Evolutionary conservation across 176 grass and related monocot genomes (phyloP), one percentile per base, ranked within the genome.

Genomic region (Avena insularis): DNA sequence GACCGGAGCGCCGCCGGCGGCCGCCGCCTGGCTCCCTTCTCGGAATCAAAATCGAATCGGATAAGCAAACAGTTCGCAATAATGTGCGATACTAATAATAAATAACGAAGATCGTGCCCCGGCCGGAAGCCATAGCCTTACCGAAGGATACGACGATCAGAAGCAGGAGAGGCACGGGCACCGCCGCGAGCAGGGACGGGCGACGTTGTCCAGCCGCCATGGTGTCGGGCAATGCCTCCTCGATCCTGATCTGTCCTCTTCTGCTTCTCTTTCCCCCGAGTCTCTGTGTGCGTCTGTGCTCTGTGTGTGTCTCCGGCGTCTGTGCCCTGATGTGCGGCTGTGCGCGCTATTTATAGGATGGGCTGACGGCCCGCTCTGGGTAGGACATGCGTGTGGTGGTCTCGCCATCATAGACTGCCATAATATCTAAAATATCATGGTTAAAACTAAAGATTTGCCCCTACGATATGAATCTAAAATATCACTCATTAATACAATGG

Each of bases 331-430:
- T 2, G 21, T 14, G 73, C 64, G 64, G 64, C 29, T 12, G 31
- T 35, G 29, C 21, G n/a, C 33, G 9, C 17, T 62, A 15, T 84
- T 75, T 91, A 51, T 79, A 84, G 58, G 80, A 53, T 15, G 38
- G 36, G 21, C 21, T 27, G 46, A 66, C 27, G 29, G 64, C 64
- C 64, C 43, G 46, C 23, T 11, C 8, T 9, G 15, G 73, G 48
- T 17, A 77, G 14, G 67, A 67, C 35, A 67, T 67, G 73, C 73
- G 73, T 54, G 73, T 77, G 73, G 73, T 13, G 49, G 48, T 29
- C 48, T 54, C 48, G 73, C 49, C 73, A 10, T 53, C 73, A 16
- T 51, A 33, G 73, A 51, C 73, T 27, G 73, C 31, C 64, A 35
- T 25, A 25, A 25, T 25, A 25, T 25, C 25, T 25, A 25, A 25